Evolutionary conservation across 768 basidiomycete genomes (phyloP).

Genomic region (Tylopilus sp.): DNA sequence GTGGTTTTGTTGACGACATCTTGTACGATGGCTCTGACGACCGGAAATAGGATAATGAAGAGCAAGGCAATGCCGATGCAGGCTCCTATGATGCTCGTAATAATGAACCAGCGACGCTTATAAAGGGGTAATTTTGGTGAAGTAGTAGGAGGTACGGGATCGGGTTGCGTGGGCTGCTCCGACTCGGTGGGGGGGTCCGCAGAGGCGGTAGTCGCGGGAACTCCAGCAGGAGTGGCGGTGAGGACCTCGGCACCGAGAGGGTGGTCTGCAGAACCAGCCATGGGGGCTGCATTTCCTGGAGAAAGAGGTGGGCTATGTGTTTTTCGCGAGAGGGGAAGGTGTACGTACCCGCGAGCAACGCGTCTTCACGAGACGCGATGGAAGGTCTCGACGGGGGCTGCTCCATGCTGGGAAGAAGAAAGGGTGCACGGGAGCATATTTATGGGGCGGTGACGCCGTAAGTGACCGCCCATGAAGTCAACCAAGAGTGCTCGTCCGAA

Average conservation of each 20-base stretch:
- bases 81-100: constrained; percentile 47
- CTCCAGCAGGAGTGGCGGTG: constrained; percentile 5
- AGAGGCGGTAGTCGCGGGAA: not conserved
- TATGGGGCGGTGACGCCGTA: not conserved
- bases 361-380: constrained; percentile 8
- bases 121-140: constrained; percentile 44
- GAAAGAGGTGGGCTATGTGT: not conserved
- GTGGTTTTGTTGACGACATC: constrained; percentile 55
- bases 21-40: constrained; percentile 63
- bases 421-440: not conserved
- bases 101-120: constrained; percentile 62
- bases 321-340: too few relatives aligned
- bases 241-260: constrained; percentile 6
- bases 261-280: constrained; percentile 1
- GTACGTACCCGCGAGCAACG: constrained; percentile 15
- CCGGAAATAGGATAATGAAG: constrained; percentile 67
- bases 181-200: not conserved
- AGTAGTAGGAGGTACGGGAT: constrained; percentile 1
- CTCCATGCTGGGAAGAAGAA: constrained; percentile 3
- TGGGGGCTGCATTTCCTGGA: constrained; percentile 10
- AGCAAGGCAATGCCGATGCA: constrained; percentile 58
- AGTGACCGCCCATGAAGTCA: not conserved
- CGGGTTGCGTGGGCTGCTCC: not conserved
- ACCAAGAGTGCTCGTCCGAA: not conserved
- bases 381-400: constrained; percentile 2